Evolutionary conservation across 176 grass and related monocot species (phyloP), one percentile per base, ranked within the genome.

Genomic region (Ampelocalamus luodianensis): DNA sequence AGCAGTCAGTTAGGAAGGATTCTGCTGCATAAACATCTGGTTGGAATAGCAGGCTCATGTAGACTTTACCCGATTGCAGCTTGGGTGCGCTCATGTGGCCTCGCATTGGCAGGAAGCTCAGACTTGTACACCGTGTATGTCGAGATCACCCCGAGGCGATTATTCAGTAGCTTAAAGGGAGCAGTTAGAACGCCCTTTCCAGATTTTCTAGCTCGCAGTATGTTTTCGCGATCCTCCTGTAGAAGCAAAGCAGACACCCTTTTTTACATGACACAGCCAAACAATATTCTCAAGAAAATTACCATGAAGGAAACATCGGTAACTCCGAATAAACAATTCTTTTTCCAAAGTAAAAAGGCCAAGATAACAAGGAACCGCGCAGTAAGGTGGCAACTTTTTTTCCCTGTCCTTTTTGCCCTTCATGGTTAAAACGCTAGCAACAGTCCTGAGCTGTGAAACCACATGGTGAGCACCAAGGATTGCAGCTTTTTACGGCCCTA

Each of bases 171-270:
- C 46, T 72, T 81, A 38, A 99, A 96, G 50, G 97, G 97, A 36
- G 97, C 93, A 72, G 97, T 99, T 7, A 99, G 81, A 54, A 99
- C 97, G 10, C 97, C 97, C 86, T 96, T 99, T 37, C 97, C 97
- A 42, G 92, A 96, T 86, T 76, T 79, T 71, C 97, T 88, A 36
- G 97, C 91, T 20, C 90, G 83, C 66, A 99, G 50, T 39, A 99
- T 92, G 54, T 99, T 99, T 7, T 99, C 91, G 12, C 97, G 92
- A 73, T 99, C 97, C 38, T 99, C 92, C 97, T 99, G 90, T 40
- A 74, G 10, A 49, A 48, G 49, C 22, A 85, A 40, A 68, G 14
- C 10, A 16, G 17, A 63, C 4, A 18, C 39, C 11, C 62, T 24
- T 29, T 29, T 53, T 87, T 29, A 37, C 32, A 63, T 56, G 11